Conservation (phyloP, 441 rosid species). For the Capsella rubella region DNA sequence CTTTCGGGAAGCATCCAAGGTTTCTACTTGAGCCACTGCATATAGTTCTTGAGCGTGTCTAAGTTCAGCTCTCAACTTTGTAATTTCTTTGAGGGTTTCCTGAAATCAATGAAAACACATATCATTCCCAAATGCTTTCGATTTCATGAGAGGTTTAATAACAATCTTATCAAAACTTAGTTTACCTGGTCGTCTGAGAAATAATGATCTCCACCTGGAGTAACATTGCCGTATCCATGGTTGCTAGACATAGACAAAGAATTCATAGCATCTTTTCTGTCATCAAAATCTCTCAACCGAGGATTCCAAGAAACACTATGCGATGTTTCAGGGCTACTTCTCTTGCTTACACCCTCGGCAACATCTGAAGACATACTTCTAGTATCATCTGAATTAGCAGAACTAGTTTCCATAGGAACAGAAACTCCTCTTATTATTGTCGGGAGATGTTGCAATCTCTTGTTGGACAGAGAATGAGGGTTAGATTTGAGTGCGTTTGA, state of each 20-base stretch:
- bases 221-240: slow-evolving; percentile 48
- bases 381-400: slow-evolving; percentile 32
- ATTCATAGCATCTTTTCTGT: slow-evolving; percentile 41
- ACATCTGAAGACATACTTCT: slow-evolving; percentile 36
- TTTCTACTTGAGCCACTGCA: slow-evolving; percentile 76
- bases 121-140: slow-evolving; percentile 9
- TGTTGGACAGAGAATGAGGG: slow-evolving; percentile 24
- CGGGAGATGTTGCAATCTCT: slow-evolving; percentile 34
- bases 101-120: slow-evolving; percentile 42
- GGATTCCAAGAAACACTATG: slow-evolving; percentile 24
- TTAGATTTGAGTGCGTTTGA: slow-evolving; percentile 30
- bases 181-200: slow-evolving; percentile 55
- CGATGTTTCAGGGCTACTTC: slow-evolving; percentile 30
- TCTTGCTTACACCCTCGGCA: slow-evolving; percentile 47
- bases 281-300: slow-evolving; percentile 44
- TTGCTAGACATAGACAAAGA: slow-evolving; percentile 47
- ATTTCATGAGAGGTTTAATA: background rate
- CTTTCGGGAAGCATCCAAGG: slow-evolving; percentile 80
- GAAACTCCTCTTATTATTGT: slow-evolving; percentile 29
- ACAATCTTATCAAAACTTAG: background rate
- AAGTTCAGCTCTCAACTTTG: slow-evolving; percentile 84
- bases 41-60: slow-evolving; percentile 79
- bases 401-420: slow-evolving; percentile 31
- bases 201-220: slow-evolving; percentile 45
- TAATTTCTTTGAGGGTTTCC: slow-evolving; percentile 49